Percentiles rank a stretch among this genome's conserved stretches.
phyloP scores from a whole-genome alignment of 2,329 filamentous ascomycete genomes.

The Xylariomycetidae sp. region DNA sequence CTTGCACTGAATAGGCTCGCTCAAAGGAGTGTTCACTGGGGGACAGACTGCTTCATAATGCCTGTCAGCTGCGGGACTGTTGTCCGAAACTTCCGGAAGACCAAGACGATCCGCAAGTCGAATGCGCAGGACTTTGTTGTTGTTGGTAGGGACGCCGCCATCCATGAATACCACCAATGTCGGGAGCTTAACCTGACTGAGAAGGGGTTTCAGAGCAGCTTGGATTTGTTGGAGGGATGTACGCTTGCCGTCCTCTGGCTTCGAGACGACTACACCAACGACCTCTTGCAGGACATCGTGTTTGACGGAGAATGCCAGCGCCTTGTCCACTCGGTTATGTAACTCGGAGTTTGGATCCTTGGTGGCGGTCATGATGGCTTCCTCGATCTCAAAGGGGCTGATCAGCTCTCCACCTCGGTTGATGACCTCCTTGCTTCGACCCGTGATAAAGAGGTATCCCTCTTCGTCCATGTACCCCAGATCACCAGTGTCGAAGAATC shows the following conservation, averaged over 20 bases:
- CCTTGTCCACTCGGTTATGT: constrained; percentile 39
- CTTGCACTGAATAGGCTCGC: constrained; percentile 30
- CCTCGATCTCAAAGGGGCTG: constrained; percentile 53
- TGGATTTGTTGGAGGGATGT: constrained; percentile 44
- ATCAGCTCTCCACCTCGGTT: constrained; percentile 54
- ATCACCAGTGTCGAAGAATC: constrained; percentile 52
- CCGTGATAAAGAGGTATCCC: constrained; percentile 48
- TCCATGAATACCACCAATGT: constrained; percentile 49
- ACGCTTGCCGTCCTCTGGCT: constrained; percentile 34
- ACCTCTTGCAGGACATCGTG: constrained; percentile 51
- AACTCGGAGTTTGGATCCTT: constrained; percentile 35
- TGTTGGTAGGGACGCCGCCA: constrained; percentile 45
- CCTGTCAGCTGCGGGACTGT: constrained; percentile 35
- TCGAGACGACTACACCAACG: constrained; percentile 47
- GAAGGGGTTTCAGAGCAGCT: constrained; percentile 36
- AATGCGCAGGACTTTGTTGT: constrained; percentile 53
- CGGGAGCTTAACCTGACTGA: constrained; percentile 50
- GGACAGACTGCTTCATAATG: constrained; percentile 47
- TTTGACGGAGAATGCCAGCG: constrained; percentile 46
- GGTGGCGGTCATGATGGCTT: constrained; percentile 44
- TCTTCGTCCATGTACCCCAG: constrained; percentile 45
- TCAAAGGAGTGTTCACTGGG: constrained; percentile 39
- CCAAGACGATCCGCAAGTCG: constrained; percentile 42
- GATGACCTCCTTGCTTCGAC: constrained; percentile 50
- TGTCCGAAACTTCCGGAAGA: constrained; percentile 38